Percentiles rank a stretch among this genome's conserved stretches.
Evolutionary conservation across 305 asterid genomes (phyloP).

Genomic region (Plantago lanceolata): DNA sequence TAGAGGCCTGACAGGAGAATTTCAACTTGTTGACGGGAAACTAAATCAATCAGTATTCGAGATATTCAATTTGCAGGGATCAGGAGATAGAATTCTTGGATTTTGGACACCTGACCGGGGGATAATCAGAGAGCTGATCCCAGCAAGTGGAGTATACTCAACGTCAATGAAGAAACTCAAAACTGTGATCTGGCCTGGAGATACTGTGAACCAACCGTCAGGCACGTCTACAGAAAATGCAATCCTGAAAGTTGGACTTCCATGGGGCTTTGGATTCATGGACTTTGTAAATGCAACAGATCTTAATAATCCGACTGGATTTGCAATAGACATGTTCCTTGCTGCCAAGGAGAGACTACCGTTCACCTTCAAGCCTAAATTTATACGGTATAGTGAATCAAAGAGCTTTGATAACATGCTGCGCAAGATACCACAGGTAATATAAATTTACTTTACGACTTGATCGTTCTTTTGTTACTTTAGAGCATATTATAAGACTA

Average conservation of each 20-base stretch:
- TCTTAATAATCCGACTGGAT: constrained; percentile 30
- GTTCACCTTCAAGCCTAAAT: constrained; percentile 19
- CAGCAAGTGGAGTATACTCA: constrained; percentile 20
- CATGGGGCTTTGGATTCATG: constrained; percentile 31
- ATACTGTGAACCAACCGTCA: constrained; percentile 29
- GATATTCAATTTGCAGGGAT: constrained; percentile 43
- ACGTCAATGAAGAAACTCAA: constrained; percentile 27
- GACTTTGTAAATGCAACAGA: constrained; percentile 28
- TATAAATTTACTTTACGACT: constrained; percentile 6
- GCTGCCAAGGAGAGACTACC: constrained; percentile 19
- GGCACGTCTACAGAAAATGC: constrained; percentile 29
- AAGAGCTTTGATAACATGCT: constrained; percentile 30
- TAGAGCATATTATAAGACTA: too few relatives aligned
- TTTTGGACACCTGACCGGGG: constrained; percentile 43
- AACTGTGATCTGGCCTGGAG: constrained; percentile 48
- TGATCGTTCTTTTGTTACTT: too few relatives aligned
- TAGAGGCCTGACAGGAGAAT: constrained; percentile 40
- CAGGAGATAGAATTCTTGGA: constrained; percentile 39
- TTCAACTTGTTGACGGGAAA: constrained; percentile 31
- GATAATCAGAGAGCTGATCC: constrained; percentile 20
- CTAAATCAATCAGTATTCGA: constrained; percentile 33
- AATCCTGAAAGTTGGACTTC: constrained; percentile 37
- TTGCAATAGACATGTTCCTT: constrained; percentile 37
- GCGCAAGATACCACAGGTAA: constrained; percentile 29
- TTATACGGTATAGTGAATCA: constrained; percentile 18